A percentile compares a stretch with the other conserved stretches of the same genome.
Conservation (phyloP, 1,284 basidiomycete species). For the Baeospora myosura region DNA sequence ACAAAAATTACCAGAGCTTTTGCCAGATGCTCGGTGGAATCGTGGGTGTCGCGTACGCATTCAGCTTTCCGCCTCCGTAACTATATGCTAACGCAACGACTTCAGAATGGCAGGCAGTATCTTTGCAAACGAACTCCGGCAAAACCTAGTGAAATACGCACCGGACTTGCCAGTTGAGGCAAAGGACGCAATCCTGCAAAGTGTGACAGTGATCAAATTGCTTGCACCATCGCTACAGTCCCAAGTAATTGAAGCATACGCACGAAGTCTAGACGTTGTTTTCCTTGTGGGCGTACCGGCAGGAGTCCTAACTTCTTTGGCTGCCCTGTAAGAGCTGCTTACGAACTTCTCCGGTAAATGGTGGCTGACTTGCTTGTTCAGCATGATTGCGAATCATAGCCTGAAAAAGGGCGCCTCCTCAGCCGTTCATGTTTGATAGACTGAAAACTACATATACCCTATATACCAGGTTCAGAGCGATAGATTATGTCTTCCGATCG, state of each 20-base stretch:
- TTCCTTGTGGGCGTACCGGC: neutral
- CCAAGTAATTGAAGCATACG: neutral
- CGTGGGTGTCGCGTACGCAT: neutral
- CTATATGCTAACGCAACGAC: neutral
- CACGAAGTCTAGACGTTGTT: neutral
- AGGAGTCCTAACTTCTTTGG: neutral
- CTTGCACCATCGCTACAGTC: neutral
- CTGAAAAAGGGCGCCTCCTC: too few relatives aligned
- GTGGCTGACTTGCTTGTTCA: too few relatives aligned
- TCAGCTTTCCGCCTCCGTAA: neutral
- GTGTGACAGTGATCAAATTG: neutral
- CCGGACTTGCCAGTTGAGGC: neutral
- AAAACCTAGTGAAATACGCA: neutral
- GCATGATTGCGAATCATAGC: too few relatives aligned
- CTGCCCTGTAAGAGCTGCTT: neutral
- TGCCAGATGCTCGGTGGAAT: neutral
- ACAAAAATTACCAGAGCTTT: neutral
- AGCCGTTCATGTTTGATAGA: too few relatives aligned
- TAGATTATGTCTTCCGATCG: too few relatives aligned
- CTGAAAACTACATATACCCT: too few relatives aligned
- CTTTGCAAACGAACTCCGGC: neutral
- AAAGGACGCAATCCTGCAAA: neutral
- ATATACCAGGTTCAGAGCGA: too few relatives aligned
- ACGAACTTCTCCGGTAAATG: too few relatives aligned
- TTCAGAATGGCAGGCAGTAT: neutral